phyloP scores from a whole-genome alignment of 2,329 filamentous ascomycete species.

The Pseudogymnoascus sp. region DNA sequence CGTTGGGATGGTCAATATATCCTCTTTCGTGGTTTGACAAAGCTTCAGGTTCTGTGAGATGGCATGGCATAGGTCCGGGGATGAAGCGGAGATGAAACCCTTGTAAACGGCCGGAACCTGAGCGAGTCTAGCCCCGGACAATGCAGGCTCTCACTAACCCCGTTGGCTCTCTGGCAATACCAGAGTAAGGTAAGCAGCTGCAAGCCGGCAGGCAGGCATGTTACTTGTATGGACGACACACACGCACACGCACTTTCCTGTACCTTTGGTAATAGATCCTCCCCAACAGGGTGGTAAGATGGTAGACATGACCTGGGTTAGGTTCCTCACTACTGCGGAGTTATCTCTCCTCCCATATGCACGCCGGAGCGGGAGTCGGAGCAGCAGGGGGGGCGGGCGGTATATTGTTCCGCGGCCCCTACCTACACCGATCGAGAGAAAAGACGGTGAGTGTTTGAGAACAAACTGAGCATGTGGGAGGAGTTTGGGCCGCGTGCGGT shows the following conservation, averaged over 20 bases:
- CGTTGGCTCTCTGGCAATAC: neutral
- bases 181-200: neutral
- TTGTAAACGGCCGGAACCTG: neutral
- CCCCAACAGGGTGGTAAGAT: neutral
- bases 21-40: neutral
- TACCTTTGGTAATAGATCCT: neutral
- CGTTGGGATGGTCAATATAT: neutral
- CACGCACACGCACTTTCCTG: neutral
- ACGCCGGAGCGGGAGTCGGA: neutral
- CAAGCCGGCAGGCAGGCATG: neutral
- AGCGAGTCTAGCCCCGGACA: neutral
- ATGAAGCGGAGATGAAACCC: neutral
- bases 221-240: neutral
- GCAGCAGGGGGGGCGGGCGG: neutral
- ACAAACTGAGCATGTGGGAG: neutral
- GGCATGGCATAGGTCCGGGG: neutral
- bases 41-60: neutral
- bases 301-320: neutral
- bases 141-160: neutral
- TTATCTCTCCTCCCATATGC: neutral
- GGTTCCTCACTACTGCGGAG: neutral
- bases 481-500: neutral
- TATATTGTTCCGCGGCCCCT: neutral
- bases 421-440: neutral
- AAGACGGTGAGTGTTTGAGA: constrained; percentile 1